These are phyloP conservation scores for Ananas comosus DNA, from an alignment of 176 grass and related monocot species.

Conservation along the genomic window DNA sequence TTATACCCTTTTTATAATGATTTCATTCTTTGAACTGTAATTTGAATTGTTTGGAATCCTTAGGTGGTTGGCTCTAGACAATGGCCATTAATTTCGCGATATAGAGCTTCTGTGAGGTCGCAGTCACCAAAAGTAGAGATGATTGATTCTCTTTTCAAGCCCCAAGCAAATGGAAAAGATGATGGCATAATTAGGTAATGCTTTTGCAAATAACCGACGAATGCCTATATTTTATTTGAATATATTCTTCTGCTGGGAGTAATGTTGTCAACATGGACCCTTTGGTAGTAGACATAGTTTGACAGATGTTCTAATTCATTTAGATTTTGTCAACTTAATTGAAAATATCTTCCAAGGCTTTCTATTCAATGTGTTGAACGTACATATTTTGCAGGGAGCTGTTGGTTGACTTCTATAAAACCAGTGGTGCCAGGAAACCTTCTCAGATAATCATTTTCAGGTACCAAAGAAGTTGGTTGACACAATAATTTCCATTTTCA, in stretches of 20 bases:
- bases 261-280: neutral
- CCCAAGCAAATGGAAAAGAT: constrained; percentile 43
- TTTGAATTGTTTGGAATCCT: neutral
- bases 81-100: constrained; percentile 59
- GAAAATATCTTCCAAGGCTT: too few relatives aligned
- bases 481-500: neutral
- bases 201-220: neutral
- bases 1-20: neutral
- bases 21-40: neutral
- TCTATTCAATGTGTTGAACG: too few relatives aligned
- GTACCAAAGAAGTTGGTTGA: constrained; percentile 11
- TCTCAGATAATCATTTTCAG: constrained; percentile 67
- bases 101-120: constrained; percentile 64
- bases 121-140: constrained; percentile 61
- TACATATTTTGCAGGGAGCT: constrained; percentile 37
- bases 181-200: constrained; percentile 59
- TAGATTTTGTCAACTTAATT: too few relatives aligned
- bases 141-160: constrained; percentile 70
- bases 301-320: too few relatives aligned
- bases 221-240: neutral
- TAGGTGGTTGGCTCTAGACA: constrained; percentile 64
- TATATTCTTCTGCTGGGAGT: neutral
- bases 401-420: constrained; percentile 52
- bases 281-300: too few relatives aligned
- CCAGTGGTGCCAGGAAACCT: constrained; percentile 40